phyloP scores from a whole-genome alignment of 1,284 basidiomycete genomes.

The Moniliophthora roreri region DNA sequence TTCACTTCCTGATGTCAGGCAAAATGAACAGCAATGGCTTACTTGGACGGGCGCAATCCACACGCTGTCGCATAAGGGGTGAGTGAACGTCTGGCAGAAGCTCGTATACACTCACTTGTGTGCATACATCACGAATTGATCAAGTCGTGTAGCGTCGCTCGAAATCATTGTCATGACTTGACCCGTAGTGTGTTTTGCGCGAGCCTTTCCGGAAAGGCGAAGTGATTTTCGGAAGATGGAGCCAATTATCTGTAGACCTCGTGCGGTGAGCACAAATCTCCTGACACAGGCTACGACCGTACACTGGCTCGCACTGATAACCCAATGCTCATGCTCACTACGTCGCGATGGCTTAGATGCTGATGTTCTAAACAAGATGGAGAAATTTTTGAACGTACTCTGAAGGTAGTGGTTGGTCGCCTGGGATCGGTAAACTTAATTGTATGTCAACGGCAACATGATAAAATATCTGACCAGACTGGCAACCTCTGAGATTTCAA shows the following conservation, averaged over 20 bases:
- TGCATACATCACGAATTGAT: constrained; percentile 32
- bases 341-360: neutral
- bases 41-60: constrained; percentile 44
- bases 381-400: constrained; percentile 20
- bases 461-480: constrained; percentile 28
- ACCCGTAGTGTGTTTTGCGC: constrained; percentile 45
- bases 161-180: constrained; percentile 55
- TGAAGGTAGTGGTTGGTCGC: constrained; percentile 33
- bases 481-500: constrained; percentile 26
- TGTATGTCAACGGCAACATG: neutral
- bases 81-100: constrained; percentile 2
- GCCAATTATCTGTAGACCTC: constrained; percentile 47
- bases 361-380: neutral
- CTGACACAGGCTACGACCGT: constrained; percentile 8
- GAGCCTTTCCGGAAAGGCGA: constrained; percentile 50
- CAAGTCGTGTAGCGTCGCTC: constrained; percentile 41
- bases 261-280: constrained; percentile 12
- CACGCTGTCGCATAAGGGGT: constrained; percentile 25
- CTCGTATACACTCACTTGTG: constrained; percentile 32
- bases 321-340: constrained; percentile 36
- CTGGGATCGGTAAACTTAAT: constrained; percentile 15
- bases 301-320: constrained; percentile 35
- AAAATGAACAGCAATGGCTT: neutral
- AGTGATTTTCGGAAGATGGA: constrained; percentile 56
- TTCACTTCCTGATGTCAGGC: neutral